Conservation (phyloP, 495 filamentous ascomycete species). For the Aspergillus biplanus region DNA sequence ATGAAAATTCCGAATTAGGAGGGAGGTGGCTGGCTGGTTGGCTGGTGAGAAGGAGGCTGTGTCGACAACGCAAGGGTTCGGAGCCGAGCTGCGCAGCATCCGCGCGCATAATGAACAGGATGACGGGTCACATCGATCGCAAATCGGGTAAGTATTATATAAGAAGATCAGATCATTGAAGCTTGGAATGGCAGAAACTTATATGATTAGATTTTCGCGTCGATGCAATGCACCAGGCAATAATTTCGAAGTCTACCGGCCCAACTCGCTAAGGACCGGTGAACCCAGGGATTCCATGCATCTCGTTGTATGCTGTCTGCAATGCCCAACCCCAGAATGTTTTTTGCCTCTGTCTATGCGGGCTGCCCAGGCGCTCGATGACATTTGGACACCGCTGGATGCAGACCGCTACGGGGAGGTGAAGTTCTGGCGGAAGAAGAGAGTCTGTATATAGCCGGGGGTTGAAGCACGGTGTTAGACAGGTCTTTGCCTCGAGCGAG, state of each 20-base stretch:
- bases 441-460: constrained; percentile 5
- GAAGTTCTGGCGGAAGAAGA: not conserved
- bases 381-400: constrained; percentile 1
- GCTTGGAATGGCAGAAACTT: not conserved
- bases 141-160: constrained; percentile 8
- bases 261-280: not conserved
- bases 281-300: not conserved
- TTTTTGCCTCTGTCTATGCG: not conserved
- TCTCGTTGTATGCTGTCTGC: not conserved
- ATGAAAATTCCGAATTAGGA: not conserved
- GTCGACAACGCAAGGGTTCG: not conserved
- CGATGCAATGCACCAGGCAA: not conserved
- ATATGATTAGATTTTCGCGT: not conserved
- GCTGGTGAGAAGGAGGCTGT: not conserved
- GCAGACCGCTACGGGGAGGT: not conserved
- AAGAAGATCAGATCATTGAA: not conserved
- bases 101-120: not conserved
- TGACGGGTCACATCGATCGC: not conserved
- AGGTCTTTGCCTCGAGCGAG: not conserved
- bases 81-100: not conserved
- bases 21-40: not conserved
- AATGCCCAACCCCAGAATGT: not conserved
- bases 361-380: not conserved
- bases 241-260: not conserved
- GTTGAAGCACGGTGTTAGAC: not conserved